phyloP scores from a whole-genome alignment of 2,329 filamentous ascomycete genomes.

The Elsinoe arachidis region DNA sequence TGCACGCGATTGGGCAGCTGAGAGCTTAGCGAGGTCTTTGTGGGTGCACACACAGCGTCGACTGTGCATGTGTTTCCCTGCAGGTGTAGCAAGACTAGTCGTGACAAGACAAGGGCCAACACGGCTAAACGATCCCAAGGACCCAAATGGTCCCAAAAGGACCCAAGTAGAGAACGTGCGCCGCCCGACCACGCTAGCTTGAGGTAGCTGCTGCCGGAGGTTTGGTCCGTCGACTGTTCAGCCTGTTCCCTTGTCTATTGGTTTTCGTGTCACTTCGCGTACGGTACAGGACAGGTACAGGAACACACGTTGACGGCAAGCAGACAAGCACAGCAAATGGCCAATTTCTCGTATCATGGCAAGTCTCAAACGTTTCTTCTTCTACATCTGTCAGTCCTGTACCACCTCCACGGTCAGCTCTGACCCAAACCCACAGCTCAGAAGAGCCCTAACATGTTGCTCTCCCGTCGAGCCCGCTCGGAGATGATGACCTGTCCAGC shows the following conservation, averaged over 20 bases:
- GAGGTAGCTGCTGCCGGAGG: neutral
- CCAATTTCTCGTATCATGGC: neutral
- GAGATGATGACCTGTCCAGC: conserved; percentile 10
- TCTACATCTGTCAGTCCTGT: conserved; percentile 5
- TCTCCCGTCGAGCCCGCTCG: neutral
- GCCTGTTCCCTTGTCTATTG: conserved; percentile 12
- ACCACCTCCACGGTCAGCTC: neutral
- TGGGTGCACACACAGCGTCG: neutral
- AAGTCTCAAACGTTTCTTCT: neutral
- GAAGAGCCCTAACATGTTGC: conserved; percentile 2
- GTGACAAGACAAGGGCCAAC: conserved; percentile 7
- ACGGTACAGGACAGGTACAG: conserved; percentile 1
- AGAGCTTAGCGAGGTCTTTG: neutral
- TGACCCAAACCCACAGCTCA: neutral
- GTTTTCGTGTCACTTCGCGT: conserved; percentile 9
- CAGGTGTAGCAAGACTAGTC: neutral
- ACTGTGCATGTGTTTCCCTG: no score
- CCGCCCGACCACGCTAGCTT: conserved; percentile 4
- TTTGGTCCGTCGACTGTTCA: conserved; percentile 9
- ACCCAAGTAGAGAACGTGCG: conserved; percentile 4
- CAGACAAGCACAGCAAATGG: neutral
- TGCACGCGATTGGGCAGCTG: neutral
- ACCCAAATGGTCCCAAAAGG: neutral
- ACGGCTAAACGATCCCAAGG: neutral
- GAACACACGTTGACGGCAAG: neutral